These are phyloP conservation scores for Panicum hallii DNA, from an alignment of 202 grass and related monocot species.

Conservation along the genomic window DNA sequence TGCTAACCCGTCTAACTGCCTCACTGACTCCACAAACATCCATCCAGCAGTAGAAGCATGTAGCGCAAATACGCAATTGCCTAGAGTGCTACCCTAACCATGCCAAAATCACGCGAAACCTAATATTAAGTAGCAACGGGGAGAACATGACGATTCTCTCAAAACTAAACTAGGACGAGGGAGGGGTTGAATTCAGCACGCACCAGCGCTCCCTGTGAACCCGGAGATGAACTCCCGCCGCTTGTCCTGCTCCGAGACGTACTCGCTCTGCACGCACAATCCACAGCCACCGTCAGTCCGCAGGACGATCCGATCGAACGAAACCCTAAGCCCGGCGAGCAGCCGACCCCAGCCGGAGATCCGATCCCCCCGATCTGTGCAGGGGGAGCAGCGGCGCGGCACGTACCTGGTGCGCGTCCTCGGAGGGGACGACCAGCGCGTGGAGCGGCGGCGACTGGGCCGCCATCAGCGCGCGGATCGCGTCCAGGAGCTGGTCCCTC, in stretches of 20 bases:
- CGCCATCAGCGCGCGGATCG: constrained; percentile 74
- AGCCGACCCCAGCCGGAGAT: constrained; percentile 16
- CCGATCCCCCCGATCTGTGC: constrained; percentile 10
- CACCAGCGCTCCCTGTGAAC: constrained; percentile 90
- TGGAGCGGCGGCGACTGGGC: constrained; percentile 79
- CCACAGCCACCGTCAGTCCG: not conserved
- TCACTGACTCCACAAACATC: not conserved
- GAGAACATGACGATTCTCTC: not conserved
- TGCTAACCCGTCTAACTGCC: not conserved
- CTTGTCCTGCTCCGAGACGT: constrained; percentile 97
- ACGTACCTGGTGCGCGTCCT: constrained; percentile 91
- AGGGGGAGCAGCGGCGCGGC: not conserved
- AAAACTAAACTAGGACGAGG: not conserved
- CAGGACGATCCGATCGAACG: not conserved
- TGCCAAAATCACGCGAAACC: not conserved
- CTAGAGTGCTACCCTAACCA: not conserved
- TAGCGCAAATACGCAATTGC: not conserved
- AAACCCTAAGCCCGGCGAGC: not conserved
- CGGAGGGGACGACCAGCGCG: constrained; percentile 86
- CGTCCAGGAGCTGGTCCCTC: constrained; percentile 62
- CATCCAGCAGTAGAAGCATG: not conserved
- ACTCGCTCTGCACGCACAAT: constrained; percentile 74
- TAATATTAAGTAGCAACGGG: not conserved
- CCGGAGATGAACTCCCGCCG: constrained; percentile 81
- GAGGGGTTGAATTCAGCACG: constrained; percentile 12